A percentile compares a stretch with the other conserved stretches of the same genome.
phyloP scores from a whole-genome alignment of 2,329 filamentous ascomycete genomes.

The Phyllosticta capitalensis region DNA sequence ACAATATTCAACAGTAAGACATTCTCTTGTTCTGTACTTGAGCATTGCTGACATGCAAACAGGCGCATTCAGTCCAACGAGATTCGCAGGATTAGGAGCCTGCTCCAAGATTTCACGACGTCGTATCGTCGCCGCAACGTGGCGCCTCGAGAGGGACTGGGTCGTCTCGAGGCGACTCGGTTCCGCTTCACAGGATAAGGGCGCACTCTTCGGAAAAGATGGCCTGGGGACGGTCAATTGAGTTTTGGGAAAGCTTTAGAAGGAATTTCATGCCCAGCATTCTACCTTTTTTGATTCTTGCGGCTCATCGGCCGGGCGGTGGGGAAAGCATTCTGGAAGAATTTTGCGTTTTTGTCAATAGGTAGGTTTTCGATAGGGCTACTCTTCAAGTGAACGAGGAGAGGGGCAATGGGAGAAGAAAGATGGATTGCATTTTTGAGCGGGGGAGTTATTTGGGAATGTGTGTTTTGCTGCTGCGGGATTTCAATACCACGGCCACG shows the following conservation, averaged over 20 bases:
- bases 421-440: no score
- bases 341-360: background rate
- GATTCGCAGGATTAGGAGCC: conserved; percentile 68
- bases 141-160: conserved; percentile 85
- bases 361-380: no score
- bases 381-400: no score
- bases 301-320: background rate
- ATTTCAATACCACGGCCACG: no score
- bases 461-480: no score
- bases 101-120: conserved; percentile 95
- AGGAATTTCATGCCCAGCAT: conserved; percentile 6
- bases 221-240: background rate
- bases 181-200: conserved; percentile 59
- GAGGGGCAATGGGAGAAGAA: no score
- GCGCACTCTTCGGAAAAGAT: background rate
- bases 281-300: background rate
- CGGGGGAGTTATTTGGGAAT: no score
- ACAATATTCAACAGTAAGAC: conserved; percentile 60
- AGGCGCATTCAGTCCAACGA: conserved; percentile 55
- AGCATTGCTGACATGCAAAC: background rate
- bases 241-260: background rate
- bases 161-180: conserved; percentile 72
- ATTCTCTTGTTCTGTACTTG: background rate
- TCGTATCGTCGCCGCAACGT: conserved; percentile 89
- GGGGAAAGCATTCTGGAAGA: background rate